Percentiles rank a stretch among this genome's conserved stretches.
Evolutionary conservation across 352 stramenopile genomes (phyloP).

Genomic region (Peronospora belbahrii): DNA sequence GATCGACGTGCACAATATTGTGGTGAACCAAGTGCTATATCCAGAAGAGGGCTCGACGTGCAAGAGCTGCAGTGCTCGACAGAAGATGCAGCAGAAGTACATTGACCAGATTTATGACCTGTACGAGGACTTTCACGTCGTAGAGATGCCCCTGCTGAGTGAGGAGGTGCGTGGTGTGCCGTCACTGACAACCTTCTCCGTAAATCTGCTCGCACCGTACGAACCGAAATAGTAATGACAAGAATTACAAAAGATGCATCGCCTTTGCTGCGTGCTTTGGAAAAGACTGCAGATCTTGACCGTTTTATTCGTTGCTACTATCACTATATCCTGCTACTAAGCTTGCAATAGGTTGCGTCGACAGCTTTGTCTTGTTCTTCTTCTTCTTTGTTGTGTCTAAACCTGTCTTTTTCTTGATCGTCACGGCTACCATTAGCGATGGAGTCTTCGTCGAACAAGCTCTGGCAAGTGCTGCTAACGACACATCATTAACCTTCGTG

Average conservation of each 20-base stretch:
- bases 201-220: slow-evolving; percentile 92
- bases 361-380: slow-evolving; percentile 26
- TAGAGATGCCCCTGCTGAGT: slow-evolving; percentile 97
- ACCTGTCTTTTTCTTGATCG: slow-evolving; percentile 26
- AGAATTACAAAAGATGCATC: background rate
- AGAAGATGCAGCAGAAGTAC: slow-evolving; percentile 99
- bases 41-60: slow-evolving; percentile 66
- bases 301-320: slow-evolving; percentile 43
- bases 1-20: slow-evolving; percentile 99
- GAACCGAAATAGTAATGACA: slow-evolving; percentile 52
- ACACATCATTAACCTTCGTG: background rate
- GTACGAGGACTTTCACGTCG: slow-evolving; percentile 99
- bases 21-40: slow-evolving; percentile 99
- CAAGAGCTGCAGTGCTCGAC: slow-evolving; percentile 93
- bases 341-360: slow-evolving; percentile 33
- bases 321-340: slow-evolving; percentile 80
- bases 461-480: background rate
- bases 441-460: slow-evolving; percentile 2
- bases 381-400: slow-evolving; percentile 24
- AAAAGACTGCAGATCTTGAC: slow-evolving; percentile 9
- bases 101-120: slow-evolving; percentile 99
- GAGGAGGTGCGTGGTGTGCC: slow-evolving; percentile 96
- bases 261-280: background rate
- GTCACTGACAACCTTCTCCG: slow-evolving; percentile 90
- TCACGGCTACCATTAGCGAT: slow-evolving; percentile 29